Base-by-base conservation (phyloP, 2,329 filamentous ascomycete species). In the Ceratocystis ficicola region DNA sequence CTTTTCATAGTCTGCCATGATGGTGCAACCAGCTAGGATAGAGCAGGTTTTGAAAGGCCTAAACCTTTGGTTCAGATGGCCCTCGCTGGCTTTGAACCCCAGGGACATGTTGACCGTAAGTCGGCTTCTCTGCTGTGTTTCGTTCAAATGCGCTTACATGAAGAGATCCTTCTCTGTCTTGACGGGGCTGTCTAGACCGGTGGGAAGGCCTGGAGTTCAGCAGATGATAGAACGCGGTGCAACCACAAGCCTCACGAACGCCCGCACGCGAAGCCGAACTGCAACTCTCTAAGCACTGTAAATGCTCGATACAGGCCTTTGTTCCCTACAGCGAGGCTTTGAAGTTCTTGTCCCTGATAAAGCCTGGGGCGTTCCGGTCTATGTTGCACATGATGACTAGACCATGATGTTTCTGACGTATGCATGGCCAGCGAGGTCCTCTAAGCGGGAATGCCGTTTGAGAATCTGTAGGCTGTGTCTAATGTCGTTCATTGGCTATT, bases 81-180 rank as follows among this genome's bases (percentile, higher is more conserved):
- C 81, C 72, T 87, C 84, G 65, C 77, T 83, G 25, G 62, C 66
- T 1, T 71, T 69, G 62, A 83, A 83, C 0, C 77, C 72, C 0
- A 83, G 83, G 69, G 86, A 87, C 1, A 87, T 73, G 0, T 76
- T 6, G 72, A 73, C 0, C 84, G 87, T 22, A 79, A 78, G 1
- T 75, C 69, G 64, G 85, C 82, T 72, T 87, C 85, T 41, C 67
- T 84, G 80, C 70, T 78, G 75, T 0, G 84, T 83, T 71, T 87
- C 85, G 72, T 86, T 83, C 75, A 87, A 86, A 71, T 87, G 85
- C 2, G 84, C 87, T 73, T 88, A 85, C 41, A 88, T 81, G 0
- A 81, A 77, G 22, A 87, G 71, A 0, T 77, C 72, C 0, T 75
- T 74, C 66, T 86, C 76, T 8, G 75, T 69, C 2, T 70, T 69